A percentile compares a stretch with the other conserved stretches of the same genome.
Evolutionary conservation across 1,284 basidiomycete genomes (phyloP).

Genomic region (Fomitopsis pinicola): DNA sequence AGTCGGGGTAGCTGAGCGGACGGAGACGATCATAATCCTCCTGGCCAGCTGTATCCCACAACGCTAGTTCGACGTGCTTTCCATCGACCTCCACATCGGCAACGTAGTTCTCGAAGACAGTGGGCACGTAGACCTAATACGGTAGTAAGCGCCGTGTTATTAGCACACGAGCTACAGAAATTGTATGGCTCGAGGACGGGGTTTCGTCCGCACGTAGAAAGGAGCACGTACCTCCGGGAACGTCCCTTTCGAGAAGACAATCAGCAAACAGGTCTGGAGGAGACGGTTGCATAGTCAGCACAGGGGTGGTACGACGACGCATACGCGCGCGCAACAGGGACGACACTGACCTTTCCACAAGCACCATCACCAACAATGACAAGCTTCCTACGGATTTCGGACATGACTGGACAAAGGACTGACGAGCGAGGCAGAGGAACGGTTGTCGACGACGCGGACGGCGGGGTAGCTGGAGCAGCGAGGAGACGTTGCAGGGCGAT

Average conservation of each 20-base stretch:
- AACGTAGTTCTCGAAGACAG: slow-evolving; percentile 74
- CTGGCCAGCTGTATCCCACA: slow-evolving; percentile 82
- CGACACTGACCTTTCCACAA: slow-evolving; percentile 45
- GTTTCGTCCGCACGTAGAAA: background rate
- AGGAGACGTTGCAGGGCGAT: slow-evolving; percentile 21
- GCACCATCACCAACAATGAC: slow-evolving; percentile 59
- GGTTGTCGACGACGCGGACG: slow-evolving; percentile 14
- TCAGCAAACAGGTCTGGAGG: slow-evolving; percentile 52
- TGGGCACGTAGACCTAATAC: slow-evolving; percentile 59
- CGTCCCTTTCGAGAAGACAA: slow-evolving; percentile 68
- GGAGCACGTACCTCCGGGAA: slow-evolving; percentile 61
- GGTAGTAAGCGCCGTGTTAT: background rate
- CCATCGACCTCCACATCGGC: slow-evolving; percentile 73
- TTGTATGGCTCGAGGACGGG: background rate
- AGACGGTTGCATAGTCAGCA: slow-evolving; percentile 16
- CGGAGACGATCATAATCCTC: slow-evolving; percentile 71
- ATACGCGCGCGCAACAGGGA: background rate
- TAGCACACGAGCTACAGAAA: slow-evolving; percentile 10
- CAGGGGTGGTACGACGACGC: slow-evolving; percentile 12
- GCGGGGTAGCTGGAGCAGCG: slow-evolving; percentile 12
- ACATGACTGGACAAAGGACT: slow-evolving; percentile 25
- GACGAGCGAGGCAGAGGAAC: slow-evolving; percentile 7
- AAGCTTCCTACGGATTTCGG: slow-evolving; percentile 50
- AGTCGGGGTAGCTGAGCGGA: slow-evolving; percentile 73
- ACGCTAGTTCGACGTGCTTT: slow-evolving; percentile 72